phyloP scores from a whole-genome alignment of 768 basidiomycete species.

The Lactarius deliciosus region DNA sequence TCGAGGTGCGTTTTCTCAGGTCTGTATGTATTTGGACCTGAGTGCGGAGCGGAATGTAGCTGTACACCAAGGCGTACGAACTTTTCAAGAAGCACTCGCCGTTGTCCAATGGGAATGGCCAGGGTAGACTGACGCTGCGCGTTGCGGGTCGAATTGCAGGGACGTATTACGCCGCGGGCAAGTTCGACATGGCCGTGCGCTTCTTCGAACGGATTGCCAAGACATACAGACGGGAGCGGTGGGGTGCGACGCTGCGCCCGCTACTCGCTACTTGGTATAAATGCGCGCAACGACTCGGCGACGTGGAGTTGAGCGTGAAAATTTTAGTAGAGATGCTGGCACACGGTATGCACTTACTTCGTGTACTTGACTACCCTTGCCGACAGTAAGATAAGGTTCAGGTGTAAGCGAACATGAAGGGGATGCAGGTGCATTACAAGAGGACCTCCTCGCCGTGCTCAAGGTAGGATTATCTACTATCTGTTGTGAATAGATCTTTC shows the following conservation, averaged over 20 bases:
- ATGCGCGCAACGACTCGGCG: slow-evolving; percentile 75
- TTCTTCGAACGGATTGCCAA: slow-evolving; percentile 93
- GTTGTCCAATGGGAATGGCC: slow-evolving; percentile 44
- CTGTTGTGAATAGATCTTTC: neutral
- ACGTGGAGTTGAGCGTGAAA: slow-evolving; percentile 72
- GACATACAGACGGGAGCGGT: slow-evolving; percentile 83
- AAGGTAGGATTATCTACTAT: slow-evolving; percentile 46
- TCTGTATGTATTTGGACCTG: neutral
- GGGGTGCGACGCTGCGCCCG: slow-evolving; percentile 71
- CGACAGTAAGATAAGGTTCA: slow-evolving; percentile 25
- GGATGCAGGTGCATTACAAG: slow-evolving; percentile 53
- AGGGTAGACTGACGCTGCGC: slow-evolving; percentile 81
- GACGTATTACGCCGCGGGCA: slow-evolving; percentile 75
- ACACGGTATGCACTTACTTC: slow-evolving; percentile 52
- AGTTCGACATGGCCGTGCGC: slow-evolving; percentile 85
- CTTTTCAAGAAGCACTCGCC: slow-evolving; percentile 78
- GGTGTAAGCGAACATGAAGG: slow-evolving; percentile 43
- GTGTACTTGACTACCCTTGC: neutral
- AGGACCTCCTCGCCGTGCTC: slow-evolving; percentile 71
- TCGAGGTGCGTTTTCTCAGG: slow-evolving; percentile 59
- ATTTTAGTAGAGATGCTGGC: slow-evolving; percentile 83
- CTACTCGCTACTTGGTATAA: slow-evolving; percentile 79
- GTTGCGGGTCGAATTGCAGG: slow-evolving; percentile 90
- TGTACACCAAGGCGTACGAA: slow-evolving; percentile 94
- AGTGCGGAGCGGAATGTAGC: slow-evolving; percentile 41